Base-by-base conservation (phyloP, 2,329 filamentous ascomycete genomes). In the Salinomyces thailandicus region DNA sequence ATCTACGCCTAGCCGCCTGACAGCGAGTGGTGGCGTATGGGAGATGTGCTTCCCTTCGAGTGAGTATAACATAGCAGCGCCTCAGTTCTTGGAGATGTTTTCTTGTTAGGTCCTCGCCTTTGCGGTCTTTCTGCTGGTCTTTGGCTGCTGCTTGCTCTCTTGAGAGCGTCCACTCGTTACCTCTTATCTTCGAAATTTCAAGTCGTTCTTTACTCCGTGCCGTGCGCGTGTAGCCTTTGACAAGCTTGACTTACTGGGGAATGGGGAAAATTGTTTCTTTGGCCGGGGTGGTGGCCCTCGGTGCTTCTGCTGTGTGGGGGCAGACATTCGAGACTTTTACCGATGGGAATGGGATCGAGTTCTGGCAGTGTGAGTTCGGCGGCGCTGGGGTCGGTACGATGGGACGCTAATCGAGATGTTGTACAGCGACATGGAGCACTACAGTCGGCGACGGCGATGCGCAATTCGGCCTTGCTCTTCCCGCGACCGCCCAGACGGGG, bases 391-490 rank as follows among this genome's bases (percentile, higher is more conserved):
- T 32, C 30, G 13, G 5, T 12, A 16, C 14, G 30, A 17, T 24
- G 9, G 17, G 16, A 18, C 68, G 68, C n/a, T n/a, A n/a, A n/a
- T n/a, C n/a, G n/a, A n/a, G 32, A 16, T 18, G 9, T 33, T 18
- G 9, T 18, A 3, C 11, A 33, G 72, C 65, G 52, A 61, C 55
- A 9, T 63, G 68, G 22, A 48, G 54, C 22, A 54, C 61, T 36
- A 56, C 57, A 4, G 54, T 62, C 6, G 62, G 62, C 12, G 45
- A 52, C 12, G 69, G 66, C 38, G 66, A 66, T 22, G 62, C 71
- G 34, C 68, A 64, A 19, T 72, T 72, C 33, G 75, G 75, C 49
- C 48, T 78, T 35, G 69, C 69, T 2, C 58, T 78, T 12, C 74
- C 48, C 5, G 45, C 46, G 1, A 48, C 74, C 4, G 46, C 64